These are phyloP conservation scores for Colletotrichum viniferum DNA, from an alignment of 2,329 filamentous ascomycete genomes.

Conservation along the genomic window DNA sequence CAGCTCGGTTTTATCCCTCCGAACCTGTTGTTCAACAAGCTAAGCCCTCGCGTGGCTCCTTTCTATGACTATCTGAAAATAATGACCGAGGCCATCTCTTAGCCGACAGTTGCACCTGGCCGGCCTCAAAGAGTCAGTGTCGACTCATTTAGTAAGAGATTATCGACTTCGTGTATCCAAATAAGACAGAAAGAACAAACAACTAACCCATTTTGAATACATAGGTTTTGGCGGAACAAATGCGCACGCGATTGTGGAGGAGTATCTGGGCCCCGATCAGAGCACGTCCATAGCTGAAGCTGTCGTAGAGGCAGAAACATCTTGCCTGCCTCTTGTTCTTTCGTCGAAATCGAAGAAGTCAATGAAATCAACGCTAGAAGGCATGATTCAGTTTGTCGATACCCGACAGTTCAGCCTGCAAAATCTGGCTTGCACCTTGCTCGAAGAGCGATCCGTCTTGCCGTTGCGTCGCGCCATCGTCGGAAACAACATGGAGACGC, in stretches of 20 bases:
- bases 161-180: neutral
- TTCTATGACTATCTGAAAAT: neutral
- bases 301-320: neutral
- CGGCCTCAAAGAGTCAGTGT: neutral
- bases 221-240: neutral
- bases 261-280: neutral
- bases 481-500: neutral
- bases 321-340: neutral
- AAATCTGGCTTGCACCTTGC: neutral
- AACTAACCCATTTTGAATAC: too few relatives aligned
- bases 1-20: neutral
- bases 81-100: slow-evolving; percentile 1
- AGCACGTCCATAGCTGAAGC: neutral
- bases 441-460: neutral
- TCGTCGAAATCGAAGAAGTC: neutral
- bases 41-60: neutral
- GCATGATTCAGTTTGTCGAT: neutral
- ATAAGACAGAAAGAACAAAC: neutral
- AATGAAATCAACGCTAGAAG: neutral
- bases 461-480: neutral
- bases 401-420: neutral
- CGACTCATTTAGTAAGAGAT: neutral
- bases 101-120: neutral
- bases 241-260: neutral
- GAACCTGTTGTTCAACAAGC: neutral